phyloP scores from a whole-genome alignment of 1,139 yeast genomes.

The Kurtzmaniella quercitrusa region DNA sequence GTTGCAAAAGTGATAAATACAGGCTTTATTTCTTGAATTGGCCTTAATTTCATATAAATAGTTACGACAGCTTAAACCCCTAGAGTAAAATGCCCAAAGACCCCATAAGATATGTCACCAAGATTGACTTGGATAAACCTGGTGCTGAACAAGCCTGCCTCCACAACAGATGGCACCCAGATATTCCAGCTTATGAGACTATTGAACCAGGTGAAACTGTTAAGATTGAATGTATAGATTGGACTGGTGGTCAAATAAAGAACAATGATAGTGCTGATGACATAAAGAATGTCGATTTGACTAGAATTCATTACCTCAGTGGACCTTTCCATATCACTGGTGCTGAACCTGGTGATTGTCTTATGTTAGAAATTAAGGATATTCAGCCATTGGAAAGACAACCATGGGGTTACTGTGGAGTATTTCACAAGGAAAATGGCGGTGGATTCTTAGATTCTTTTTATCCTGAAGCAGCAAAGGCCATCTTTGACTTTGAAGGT shows the following conservation, averaged over 20 bases:
- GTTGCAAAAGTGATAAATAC: background rate
- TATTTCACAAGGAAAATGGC: constrained; percentile 44
- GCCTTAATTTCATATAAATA: too few species aligned
- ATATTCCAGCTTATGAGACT: constrained; percentile 35
- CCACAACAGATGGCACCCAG: constrained; percentile 54
- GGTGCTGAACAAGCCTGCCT: constrained; percentile 43
- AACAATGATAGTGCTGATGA: constrained; percentile 47
- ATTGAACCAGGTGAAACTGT: constrained; percentile 40
- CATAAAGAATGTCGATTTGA: constrained; percentile 38
- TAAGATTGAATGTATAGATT: constrained; percentile 47
- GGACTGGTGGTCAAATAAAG: constrained; percentile 51
- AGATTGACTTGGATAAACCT: constrained; percentile 37
- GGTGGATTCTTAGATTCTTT: constrained; percentile 47
- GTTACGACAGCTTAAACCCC: too few species aligned
- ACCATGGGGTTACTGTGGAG: constrained; percentile 52
- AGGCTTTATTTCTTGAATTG: background rate
- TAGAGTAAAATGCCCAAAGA: constrained; percentile 5
- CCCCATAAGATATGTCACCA: constrained; percentile 12
- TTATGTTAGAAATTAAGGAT: constrained; percentile 46
- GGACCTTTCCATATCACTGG: constrained; percentile 46
- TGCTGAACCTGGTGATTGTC: constrained; percentile 45
- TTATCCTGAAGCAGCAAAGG: constrained; percentile 49
- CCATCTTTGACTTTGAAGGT: constrained; percentile 50
- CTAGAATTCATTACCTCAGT: constrained; percentile 43
- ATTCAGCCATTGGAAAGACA: constrained; percentile 49